Evolutionary conservation across 2,329 filamentous ascomycete species (phyloP), one percentile per base, ranked within the genome.

Genomic region (Neofusicoccum kwambonambiense): DNA sequence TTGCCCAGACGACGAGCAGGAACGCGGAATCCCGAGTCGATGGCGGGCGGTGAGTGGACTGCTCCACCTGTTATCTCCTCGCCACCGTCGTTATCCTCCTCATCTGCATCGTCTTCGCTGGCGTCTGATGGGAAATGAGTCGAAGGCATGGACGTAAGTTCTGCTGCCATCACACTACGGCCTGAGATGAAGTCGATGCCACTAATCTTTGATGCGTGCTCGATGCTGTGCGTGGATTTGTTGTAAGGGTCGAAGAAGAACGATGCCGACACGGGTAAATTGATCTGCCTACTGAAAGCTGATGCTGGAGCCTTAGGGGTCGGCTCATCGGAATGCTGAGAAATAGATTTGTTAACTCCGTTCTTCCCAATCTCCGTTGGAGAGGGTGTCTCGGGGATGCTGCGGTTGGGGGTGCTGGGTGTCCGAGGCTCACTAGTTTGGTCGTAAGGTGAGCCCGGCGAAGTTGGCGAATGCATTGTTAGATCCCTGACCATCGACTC

Each of bases 1-100:
- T 86, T 85, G 7, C 90, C 92, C 1, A 92, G 82, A 13, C 76
- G 77, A 27, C 75, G 74, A 4, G 77, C 73, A 6, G 79, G 78
- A 19, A 77, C 75, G 47, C 74, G 71, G 66, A 80, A 79, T 13
- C 15, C 19, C 3, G 44, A 7, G 17, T 64, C 61, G 11, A 11
- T 27, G 7, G 54, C 45, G 7, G 44, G 56, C 9, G 51, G 51
- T 11, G 61, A 56, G 13, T 56, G 49, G 8, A 64, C 31, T 45
- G 61, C 61, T 27, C 61, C 61, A 11, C 49, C 61, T 31, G 31
- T 44, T 1, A 22, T 15, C n/a, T 27, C 13, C 19, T 44, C 51
- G 17, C 12, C n/a, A 13, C 50, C 51, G 8, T 64, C 42, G 17
- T 45, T 64, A 31, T 34, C 62, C 35, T 49, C 45, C 3, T 57